A percentile compares a stretch with the other conserved stretches of the same genome.
phyloP scores from a whole-genome alignment of 306 rosid genomes.

The Parietaria judaica region DNA sequence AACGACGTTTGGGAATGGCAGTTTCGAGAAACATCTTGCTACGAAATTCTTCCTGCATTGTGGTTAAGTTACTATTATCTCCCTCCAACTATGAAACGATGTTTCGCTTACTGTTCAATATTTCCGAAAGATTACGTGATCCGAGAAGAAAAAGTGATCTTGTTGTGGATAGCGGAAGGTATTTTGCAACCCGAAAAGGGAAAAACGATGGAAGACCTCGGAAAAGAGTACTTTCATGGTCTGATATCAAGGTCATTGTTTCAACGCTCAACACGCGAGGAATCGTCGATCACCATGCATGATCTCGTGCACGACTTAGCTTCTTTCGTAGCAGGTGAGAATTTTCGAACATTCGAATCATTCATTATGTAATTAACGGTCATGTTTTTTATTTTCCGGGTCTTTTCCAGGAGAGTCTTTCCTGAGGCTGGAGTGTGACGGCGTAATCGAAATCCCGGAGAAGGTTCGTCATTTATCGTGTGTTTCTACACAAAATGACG shows the following conservation, averaged over 20 bases:
- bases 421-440: background rate
- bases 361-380: background rate
- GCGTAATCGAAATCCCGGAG: no score
- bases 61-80: conserved; percentile 7
- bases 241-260: conserved; percentile 16
- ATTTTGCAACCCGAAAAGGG: conserved; percentile 3
- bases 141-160: conserved; percentile 5
- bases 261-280: background rate
- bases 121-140: conserved; percentile 21
- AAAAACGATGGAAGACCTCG: conserved; percentile 14
- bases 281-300: conserved; percentile 20
- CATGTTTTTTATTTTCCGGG: background rate
- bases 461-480: conserved; percentile 24
- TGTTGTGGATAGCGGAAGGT: conserved; percentile 34
- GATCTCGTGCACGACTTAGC: conserved; percentile 31
- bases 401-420: background rate
- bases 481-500: background rate
- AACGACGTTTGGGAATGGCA: conserved; percentile 19
- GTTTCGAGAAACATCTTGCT: background rate
- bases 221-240: conserved; percentile 13
- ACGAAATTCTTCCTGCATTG: conserved; percentile 15
- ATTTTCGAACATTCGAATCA: background rate
- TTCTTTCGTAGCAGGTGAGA: background rate
- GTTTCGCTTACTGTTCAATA: conserved; percentile 32
- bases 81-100: conserved; percentile 17